A percentile compares a stretch with the other conserved stretches of the same genome.
phyloP scores from a whole-genome alignment of 2,329 filamentous ascomycete genomes.

The Botrytis medusae region DNA sequence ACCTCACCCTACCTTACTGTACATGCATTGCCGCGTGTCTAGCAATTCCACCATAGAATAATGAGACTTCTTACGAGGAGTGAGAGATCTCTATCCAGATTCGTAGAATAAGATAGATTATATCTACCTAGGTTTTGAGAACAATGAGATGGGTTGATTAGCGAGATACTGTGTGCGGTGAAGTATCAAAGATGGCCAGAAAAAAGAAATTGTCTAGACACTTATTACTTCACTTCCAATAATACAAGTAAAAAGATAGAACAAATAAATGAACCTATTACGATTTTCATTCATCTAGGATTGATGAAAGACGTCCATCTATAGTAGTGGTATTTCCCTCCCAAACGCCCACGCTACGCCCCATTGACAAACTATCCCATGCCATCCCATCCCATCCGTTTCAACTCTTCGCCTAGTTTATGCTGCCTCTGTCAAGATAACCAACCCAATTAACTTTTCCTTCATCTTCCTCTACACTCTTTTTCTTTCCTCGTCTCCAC shows the following conservation, averaged over 20 bases:
- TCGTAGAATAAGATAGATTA: neutral
- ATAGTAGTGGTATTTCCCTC: constrained; percentile 17
- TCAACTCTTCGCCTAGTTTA: neutral
- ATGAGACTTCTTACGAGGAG: neutral
- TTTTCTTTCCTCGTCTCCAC: constrained; percentile 33
- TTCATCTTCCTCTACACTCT: constrained; percentile 25
- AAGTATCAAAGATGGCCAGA: neutral
- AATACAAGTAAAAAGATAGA: neutral
- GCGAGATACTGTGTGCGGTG: neutral
- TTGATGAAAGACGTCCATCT: constrained; percentile 2
- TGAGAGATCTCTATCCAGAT: neutral
- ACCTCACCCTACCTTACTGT: no score
- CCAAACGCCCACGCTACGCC: constrained; percentile 17
- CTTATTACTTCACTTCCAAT: neutral
- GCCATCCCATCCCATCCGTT: constrained; percentile 4
- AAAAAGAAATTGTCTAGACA: neutral
- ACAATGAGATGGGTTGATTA: neutral
- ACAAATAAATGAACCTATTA: neutral
- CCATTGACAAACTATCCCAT: constrained; percentile 12
- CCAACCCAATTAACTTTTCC: neutral
- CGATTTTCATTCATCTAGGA: constrained; percentile 7
- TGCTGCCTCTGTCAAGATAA: neutral
- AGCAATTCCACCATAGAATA: neutral
- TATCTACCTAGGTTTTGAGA: neutral
- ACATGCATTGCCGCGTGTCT: neutral